These are phyloP conservation scores for Salix suchowensis DNA, from an alignment of 345 rosid genomes.

Conservation along the genomic window DNA sequence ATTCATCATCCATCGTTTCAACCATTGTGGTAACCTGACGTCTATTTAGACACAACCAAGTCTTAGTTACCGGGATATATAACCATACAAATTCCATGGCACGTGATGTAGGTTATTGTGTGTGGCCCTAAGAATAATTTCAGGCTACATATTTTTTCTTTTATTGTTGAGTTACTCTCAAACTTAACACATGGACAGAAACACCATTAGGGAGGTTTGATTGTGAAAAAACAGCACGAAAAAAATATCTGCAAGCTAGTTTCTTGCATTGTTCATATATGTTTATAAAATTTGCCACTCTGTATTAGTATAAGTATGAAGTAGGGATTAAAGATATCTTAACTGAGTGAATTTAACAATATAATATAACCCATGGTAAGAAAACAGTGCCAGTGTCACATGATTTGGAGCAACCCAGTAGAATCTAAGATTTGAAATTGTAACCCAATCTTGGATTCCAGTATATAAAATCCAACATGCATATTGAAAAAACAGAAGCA, in stretches of 20 bases:
- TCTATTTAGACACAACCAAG: neutral
- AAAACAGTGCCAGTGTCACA: neutral
- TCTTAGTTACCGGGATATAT: neutral
- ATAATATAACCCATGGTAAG: neutral
- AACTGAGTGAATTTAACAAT: neutral
- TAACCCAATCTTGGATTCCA: neutral
- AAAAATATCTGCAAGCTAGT: neutral
- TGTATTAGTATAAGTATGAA: neutral
- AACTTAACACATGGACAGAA: neutral
- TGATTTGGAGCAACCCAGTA: neutral
- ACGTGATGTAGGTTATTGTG: neutral
- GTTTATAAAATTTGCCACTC: neutral
- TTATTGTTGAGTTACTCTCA: neutral
- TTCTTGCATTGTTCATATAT: neutral
- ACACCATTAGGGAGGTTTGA: neutral
- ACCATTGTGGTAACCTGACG: neutral
- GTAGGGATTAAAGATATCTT: neutral
- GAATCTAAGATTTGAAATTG: neutral
- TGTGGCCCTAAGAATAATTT: neutral
- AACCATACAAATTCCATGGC: neutral
- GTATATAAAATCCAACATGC: neutral
- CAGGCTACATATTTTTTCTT: neutral
- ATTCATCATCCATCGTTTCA: neutral
- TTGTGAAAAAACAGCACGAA: neutral
- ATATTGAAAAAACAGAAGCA: conserved; percentile 14